phyloP scores from a whole-genome alignment of 306 rosid species.

The Crataegus laevigata region DNA sequence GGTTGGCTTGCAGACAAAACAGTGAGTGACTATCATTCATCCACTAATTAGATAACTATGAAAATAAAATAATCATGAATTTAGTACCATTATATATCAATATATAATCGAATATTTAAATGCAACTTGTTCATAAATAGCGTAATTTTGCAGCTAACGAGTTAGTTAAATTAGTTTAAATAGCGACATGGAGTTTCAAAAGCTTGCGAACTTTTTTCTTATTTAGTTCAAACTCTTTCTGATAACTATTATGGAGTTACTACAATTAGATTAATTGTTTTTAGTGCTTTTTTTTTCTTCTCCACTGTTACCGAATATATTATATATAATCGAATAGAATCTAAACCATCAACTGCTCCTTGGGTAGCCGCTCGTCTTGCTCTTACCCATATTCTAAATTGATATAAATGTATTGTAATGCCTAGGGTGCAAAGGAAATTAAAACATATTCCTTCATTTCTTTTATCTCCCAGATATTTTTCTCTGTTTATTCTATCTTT shows the following conservation, averaged over 20 bases:
- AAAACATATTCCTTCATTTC: background rate
- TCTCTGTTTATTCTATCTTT: background rate
- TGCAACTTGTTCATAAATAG: no score
- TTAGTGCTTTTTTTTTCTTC: no score
- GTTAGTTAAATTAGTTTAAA: no score
- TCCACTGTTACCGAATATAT: no score
- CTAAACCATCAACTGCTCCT: conserved; percentile 44
- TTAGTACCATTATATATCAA: background rate
- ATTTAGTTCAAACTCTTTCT: no score
- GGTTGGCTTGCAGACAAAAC: conserved; percentile 9
- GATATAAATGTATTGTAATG: conserved; percentile 14
- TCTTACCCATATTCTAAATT: background rate
- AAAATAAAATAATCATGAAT: background rate
- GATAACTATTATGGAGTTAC: no score
- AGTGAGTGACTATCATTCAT: background rate
- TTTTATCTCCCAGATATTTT: background rate
- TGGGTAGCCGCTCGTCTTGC: conserved; percentile 15
- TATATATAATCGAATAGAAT: conserved; percentile 17
- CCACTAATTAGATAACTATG: background rate
- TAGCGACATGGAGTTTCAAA: no score
- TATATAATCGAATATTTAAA: background rate
- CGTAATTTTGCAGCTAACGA: no score
- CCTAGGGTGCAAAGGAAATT: conserved; percentile 15
- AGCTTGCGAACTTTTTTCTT: no score
- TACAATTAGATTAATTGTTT: no score